phyloP scores from a whole-genome alignment of 495 filamentous ascomycete species.

The Penicillium herquei region DNA sequence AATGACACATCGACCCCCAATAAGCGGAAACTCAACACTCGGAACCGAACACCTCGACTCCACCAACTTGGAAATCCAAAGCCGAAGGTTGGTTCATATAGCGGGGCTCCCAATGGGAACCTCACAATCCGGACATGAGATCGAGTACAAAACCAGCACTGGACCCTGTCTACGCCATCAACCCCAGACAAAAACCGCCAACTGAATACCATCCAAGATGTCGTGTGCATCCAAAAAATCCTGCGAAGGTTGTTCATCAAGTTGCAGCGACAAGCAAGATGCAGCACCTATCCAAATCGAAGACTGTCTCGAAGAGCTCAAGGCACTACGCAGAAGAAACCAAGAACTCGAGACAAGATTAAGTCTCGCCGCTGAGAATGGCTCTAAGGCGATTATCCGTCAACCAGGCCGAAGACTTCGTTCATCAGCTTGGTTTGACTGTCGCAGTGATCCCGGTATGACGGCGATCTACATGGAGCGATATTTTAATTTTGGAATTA shows the following conservation, averaged over 20 bases:
- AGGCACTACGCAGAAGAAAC: conserved; percentile 22
- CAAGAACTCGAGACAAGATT: conserved; percentile 28
- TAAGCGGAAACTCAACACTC: background rate
- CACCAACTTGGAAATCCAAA: background rate
- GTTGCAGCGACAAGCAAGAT: conserved; percentile 22
- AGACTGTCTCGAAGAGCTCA: conserved; percentile 24
- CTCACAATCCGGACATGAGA: background rate
- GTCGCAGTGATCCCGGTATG: conserved; percentile 48
- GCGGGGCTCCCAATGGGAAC: conserved; percentile 4
- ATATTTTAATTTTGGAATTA: conserved; percentile 56
- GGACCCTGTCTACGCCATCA: background rate
- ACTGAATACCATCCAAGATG: too few species aligned
- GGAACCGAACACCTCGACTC: background rate
- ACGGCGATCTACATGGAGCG: conserved; percentile 53
- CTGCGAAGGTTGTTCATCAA: conserved; percentile 42
- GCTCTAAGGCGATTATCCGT: conserved; percentile 7
- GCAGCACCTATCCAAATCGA: conserved; percentile 20
- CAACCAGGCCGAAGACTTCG: conserved; percentile 37
- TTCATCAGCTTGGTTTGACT: conserved; percentile 49
- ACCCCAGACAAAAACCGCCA: background rate
- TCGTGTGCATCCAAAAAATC: too few species aligned
- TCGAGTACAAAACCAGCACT: background rate
- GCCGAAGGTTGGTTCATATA: background rate
- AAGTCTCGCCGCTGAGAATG: conserved; percentile 6
- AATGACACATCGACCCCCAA: background rate